Evolutionary conservation across 176 grass and related monocot genomes (phyloP).

Genomic region (Alopecurus myosuroides): DNA sequence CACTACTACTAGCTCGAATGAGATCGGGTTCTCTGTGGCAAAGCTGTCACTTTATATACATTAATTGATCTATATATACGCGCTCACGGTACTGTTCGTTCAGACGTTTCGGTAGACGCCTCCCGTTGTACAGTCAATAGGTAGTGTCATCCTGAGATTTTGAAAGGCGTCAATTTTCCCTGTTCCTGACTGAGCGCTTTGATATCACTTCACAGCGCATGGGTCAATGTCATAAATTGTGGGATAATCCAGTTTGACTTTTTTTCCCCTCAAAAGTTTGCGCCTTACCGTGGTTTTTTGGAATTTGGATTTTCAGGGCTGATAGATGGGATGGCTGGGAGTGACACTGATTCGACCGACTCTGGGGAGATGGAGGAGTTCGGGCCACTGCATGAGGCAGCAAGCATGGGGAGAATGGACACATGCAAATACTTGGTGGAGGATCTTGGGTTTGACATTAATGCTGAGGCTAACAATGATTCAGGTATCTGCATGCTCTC

Average conservation of each 20-base stretch:
- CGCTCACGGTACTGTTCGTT: neutral
- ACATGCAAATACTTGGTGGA: constrained; percentile 35
- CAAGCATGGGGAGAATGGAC: constrained; percentile 7
- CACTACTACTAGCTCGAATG: neutral
- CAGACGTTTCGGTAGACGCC: neutral
- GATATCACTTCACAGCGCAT: neutral
- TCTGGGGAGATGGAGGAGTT: neutral
- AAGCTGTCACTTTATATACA: neutral
- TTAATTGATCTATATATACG: neutral
- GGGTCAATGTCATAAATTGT: too few relatives aligned
- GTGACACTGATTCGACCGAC: neutral
- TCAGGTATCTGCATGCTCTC: neutral
- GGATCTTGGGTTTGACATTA: constrained; percentile 19
- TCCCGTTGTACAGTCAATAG: neutral
- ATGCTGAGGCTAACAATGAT: neutral
- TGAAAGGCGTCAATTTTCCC: neutral
- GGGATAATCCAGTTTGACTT: neutral
- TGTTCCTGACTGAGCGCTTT: neutral
- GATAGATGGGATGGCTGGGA: neutral
- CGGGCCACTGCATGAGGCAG: constrained; percentile 11
- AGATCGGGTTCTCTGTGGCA: neutral
- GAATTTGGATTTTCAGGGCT: neutral
- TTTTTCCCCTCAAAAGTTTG: neutral
- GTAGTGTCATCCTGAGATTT: neutral
- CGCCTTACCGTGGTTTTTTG: neutral